A percentile compares a stretch with the other conserved stretches of the same genome.
Conservation (phyloP, 2,329 filamentous ascomycete genomes). For the Falciphora oryzae region DNA sequence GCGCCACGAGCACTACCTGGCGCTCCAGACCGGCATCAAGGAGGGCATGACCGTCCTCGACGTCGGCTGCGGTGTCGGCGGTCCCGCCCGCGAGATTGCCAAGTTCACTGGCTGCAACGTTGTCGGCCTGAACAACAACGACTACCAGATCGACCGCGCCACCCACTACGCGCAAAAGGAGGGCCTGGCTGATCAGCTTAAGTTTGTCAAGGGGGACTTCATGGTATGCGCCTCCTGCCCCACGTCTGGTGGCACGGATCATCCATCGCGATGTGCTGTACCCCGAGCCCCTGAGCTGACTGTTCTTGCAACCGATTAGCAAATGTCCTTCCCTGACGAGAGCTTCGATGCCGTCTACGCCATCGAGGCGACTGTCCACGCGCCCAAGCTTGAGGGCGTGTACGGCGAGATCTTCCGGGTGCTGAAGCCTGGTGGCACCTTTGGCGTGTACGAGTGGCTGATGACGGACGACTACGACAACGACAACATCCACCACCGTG, state of each 20-base stretch:
- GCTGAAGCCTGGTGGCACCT: constrained; percentile 90
- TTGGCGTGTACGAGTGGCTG: constrained; percentile 98
- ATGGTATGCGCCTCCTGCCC: constrained; percentile 49
- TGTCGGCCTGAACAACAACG: constrained; percentile 95
- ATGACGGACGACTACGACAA: constrained; percentile 97
- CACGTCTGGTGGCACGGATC: no score
- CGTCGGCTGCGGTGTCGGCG: constrained; percentile 94
- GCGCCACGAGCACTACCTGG: constrained; percentile 96
- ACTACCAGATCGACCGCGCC: constrained; percentile 97
- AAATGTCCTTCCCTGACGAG: constrained; percentile 93
- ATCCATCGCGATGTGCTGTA: not conserved
- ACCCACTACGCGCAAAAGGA: constrained; percentile 78
- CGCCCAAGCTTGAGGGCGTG: constrained; percentile 81
- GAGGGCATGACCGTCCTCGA: constrained; percentile 88
- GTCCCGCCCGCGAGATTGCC: constrained; percentile 90
- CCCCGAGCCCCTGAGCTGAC: not conserved
- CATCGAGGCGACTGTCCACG: constrained; percentile 95
- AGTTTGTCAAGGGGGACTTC: constrained; percentile 93
- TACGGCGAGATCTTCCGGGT: constrained; percentile 94
- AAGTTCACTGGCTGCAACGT: constrained; percentile 90
- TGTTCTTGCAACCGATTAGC: constrained; percentile 37
- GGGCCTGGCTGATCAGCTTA: constrained; percentile 70
- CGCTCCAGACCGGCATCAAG: constrained; percentile 78
- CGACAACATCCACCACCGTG: constrained; percentile 75
- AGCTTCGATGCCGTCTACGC: constrained; percentile 93